Base-by-base conservation (phyloP, 225 moss, liverwort and hornwort species). In the Neckera pumila region DNA sequence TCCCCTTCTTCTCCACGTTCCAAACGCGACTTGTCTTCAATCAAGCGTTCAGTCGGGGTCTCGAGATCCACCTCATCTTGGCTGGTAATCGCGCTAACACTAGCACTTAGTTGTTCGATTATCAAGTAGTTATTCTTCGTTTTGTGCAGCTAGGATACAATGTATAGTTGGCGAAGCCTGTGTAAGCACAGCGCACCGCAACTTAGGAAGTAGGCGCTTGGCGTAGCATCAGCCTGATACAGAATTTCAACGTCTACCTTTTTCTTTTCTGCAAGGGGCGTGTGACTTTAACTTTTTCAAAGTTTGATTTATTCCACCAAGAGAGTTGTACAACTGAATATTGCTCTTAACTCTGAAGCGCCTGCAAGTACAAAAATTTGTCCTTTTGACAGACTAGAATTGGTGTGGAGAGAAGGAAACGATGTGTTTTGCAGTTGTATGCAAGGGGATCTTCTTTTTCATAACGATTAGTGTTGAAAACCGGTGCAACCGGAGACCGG, bases 11-110 rank as follows among this genome's bases (percentile, higher is more conserved):
- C 82, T 96, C 98, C 53, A 96, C 96, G 16, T 91, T 98, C 88
- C 98, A 98, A 91, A 96, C 98, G 18, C 94, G 98, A 28, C 81
- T 98, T 11, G 92, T 98, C 76, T 98, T 96, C 94, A 98, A 98
- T 86, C 96, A 96, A 88, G 98, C 98, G 59, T 98, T 98, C 88
- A 98, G 98, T 89, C 94, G 97, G 49, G 98, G 98, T 86, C 91
- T 98, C 57, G 98, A 98, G 92, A 98, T 98, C 69, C 93, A 94
- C 38, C 87, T 92, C 54, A 96, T 98, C 54, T 90, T 98, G 77
- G 94, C 94, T 76, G 98, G 98, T 69, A 95, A 98, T 84, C 95
- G 95, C 64, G 92, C 96, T 30, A 98, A 98, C 87, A 93, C 93
- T 57, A 88, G 93, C 80, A 84, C 11, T 38, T 92, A 87, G 71